A percentile compares a stretch with the other conserved stretches of the same genome.
These are phyloP conservation scores for Tolypocladium capitatum DNA, from an alignment of 2,329 filamentous ascomycete species.

Conservation along the genomic window DNA sequence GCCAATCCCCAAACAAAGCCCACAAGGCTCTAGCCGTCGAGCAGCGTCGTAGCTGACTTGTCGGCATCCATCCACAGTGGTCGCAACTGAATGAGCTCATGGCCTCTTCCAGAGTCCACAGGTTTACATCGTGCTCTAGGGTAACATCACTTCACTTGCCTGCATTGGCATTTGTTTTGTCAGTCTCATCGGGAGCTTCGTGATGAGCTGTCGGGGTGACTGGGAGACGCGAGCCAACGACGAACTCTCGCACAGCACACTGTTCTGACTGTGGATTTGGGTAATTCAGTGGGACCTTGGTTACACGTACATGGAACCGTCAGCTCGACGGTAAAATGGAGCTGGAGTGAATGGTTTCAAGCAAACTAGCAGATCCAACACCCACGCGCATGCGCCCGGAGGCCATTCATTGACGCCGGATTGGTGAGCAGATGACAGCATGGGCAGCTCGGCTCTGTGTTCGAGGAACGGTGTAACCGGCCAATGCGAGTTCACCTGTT, in stretches of 20 bases:
- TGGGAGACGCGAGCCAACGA: too few species aligned
- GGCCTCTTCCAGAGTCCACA: too few species aligned
- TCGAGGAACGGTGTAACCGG: too few species aligned
- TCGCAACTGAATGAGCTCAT: too few species aligned
- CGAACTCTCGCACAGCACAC: background rate
- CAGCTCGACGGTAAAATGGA: accelerated
- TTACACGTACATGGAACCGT: background rate
- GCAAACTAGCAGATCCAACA: background rate
- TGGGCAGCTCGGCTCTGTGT: background rate
- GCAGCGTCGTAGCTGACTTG: too few species aligned
- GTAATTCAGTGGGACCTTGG: background rate
- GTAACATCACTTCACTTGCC: too few species aligned
- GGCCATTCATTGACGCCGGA: background rate
- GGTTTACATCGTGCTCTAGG: too few species aligned
- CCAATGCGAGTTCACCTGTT: background rate
- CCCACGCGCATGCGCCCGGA: too few species aligned
- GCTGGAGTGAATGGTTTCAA: background rate
- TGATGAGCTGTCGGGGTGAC: background rate
- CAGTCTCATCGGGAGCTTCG: background rate
- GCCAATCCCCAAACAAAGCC: too few species aligned
- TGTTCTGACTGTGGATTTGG: background rate
- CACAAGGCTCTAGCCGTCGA: too few species aligned
- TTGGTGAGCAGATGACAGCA: background rate
- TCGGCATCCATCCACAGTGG: too few species aligned
- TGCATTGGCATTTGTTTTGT: too few species aligned